Base-by-base conservation (phyloP, 2,329 filamentous ascomycete genomes). In the Cytospora chrysosperma region DNA sequence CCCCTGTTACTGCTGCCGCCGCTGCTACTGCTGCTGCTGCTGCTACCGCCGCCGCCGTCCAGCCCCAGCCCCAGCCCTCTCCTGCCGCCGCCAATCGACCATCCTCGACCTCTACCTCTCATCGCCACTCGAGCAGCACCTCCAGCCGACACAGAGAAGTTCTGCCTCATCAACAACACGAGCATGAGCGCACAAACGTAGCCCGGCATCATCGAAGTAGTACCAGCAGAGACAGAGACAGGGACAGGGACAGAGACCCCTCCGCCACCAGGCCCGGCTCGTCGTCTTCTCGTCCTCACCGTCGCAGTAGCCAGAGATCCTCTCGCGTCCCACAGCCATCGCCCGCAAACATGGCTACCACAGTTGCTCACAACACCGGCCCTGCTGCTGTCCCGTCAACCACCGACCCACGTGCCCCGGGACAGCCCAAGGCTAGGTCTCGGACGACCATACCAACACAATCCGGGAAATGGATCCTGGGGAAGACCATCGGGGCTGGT, bases 401-500 rank as follows among this genome's bases (percentile, higher is more conserved):
- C 66, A 71, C 76, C 65, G 82, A 84, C 66, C 75, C 78, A 54
- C 82, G 83, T 70, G 74, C 78, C 63, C 74, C 79, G 15, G 77
- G 78, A 52, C 82, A 83, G 70, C 59, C 61, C 50, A 81, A 82
- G 69, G 79, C 81, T 65, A 83, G 83, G 69, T 83, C 85, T 61
- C 82, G 87, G 71, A 97, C 94, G 15, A 94, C 91, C 49, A 96
- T 99, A 73, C 91, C 91, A 58, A 93, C 93, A 3, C 88, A 90
- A 54, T 93, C 93, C 15, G 95, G 95, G 63, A 92, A 93, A 80
- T 99, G 94, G 93, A 88, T 93, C 62, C 82, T 99, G 59, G 94
- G 94, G 65, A 98, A 98, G 82, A 98, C 95, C 4, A 95, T 99
- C 71, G 95, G 95, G 65, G 93, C 93, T 59, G 95, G 95, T 57